Evolutionary conservation across 345 rosid genomes (phyloP).

Genomic region (Acer negundo): DNA sequence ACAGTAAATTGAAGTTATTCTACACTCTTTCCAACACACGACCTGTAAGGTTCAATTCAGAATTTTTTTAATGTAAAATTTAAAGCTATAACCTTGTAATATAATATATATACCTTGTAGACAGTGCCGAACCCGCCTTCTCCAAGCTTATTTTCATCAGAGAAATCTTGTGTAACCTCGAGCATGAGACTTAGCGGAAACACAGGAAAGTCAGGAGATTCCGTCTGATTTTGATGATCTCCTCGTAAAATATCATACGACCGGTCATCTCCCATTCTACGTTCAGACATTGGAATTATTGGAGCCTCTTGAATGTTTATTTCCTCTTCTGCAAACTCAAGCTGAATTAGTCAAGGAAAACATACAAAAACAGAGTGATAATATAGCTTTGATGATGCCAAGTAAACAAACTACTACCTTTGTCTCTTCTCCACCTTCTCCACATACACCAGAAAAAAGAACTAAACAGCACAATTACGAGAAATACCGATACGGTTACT

Average conservation of each 20-base stretch:
- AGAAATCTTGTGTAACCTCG: slow-evolving; percentile 30
- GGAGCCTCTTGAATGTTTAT: background rate
- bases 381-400: background rate
- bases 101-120: slow-evolving; percentile 32
- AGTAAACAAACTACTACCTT: background rate
- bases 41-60: too few species aligned
- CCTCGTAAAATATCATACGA: background rate
- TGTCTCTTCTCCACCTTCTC: slow-evolving; percentile 17
- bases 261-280: background rate
- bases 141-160: slow-evolving; percentile 39
- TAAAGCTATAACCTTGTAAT: background rate
- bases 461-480: background rate
- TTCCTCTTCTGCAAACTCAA: slow-evolving; percentile 9
- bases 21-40: background rate
- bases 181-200: slow-evolving; percentile 20
- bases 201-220: slow-evolving; percentile 21
- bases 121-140: slow-evolving; percentile 54
- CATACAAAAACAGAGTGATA: background rate
- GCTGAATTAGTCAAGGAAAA: background rate
- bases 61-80: background rate
- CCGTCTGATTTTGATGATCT: slow-evolving; percentile 1
- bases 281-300: background rate
- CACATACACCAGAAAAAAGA: background rate
- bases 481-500: background rate
- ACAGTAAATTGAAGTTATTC: background rate